Percentiles rank a stretch among this genome's conserved stretches.
phyloP scores from a whole-genome alignment of 2,329 filamentous ascomycete species.

The Fusarium denticulatum region DNA sequence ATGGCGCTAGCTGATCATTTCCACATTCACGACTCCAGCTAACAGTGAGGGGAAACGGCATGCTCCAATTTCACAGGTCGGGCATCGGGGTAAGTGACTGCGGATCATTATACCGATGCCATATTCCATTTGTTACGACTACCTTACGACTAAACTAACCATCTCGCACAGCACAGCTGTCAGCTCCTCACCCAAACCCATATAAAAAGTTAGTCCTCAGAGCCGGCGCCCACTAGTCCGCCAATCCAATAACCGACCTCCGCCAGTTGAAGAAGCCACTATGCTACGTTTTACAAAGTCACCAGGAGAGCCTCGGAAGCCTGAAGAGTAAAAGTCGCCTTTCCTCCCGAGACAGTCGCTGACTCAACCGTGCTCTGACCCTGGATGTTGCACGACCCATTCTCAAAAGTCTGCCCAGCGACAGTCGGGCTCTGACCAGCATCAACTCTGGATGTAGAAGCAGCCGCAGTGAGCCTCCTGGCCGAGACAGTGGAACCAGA shows the following conservation, averaged over 20 bases:
- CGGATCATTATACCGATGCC: no score
- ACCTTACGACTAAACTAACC: no score
- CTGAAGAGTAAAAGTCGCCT: background rate
- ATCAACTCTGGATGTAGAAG: background rate
- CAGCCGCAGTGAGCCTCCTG: background rate
- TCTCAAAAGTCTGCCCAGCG: background rate
- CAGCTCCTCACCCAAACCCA: fast-evolving
- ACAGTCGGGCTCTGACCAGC: background rate
- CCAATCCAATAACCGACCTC: fast-evolving
- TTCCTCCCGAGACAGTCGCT: background rate
- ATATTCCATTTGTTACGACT: background rate
- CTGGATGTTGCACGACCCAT: background rate
- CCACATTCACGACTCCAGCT: background rate
- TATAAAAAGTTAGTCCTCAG: fast-evolving
- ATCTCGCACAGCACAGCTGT: background rate
- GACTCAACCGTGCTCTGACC: background rate
- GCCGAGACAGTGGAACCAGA: background rate
- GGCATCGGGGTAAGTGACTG: fast-evolving
- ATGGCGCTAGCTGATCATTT: background rate
- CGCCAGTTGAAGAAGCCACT: no score
- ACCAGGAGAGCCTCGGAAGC: background rate
- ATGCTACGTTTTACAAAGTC: fast-evolving
- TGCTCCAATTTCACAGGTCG: background rate
- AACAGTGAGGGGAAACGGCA: background rate
- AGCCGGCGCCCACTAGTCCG: fast-evolving